phyloP scores from a whole-genome alignment of 345 rosid species.

The Trapa incisa region DNA sequence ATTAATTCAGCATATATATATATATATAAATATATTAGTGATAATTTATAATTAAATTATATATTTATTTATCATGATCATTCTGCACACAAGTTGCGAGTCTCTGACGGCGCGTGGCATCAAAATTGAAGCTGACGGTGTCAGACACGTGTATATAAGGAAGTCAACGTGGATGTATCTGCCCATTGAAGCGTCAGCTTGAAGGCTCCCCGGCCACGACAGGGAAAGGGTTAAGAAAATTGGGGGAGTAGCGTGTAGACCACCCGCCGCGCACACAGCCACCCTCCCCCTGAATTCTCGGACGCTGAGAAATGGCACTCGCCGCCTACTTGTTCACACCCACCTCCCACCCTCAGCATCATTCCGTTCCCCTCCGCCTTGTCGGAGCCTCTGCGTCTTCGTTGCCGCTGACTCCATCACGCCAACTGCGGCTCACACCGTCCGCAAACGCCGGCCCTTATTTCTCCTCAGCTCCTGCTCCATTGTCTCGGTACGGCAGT shows the following conservation, averaged over 20 bases:
- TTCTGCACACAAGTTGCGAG: background rate
- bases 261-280: too few species aligned
- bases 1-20: too few species aligned
- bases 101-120: background rate
- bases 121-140: background rate
- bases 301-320: conserved; percentile 16
- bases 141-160: background rate
- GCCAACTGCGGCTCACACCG: background rate
- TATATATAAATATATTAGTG: too few species aligned
- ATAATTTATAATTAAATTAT: too few species aligned
- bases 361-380: background rate
- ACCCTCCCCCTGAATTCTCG: too few species aligned
- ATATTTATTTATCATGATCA: too few species aligned
- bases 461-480: background rate
- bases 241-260: too few species aligned
- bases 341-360: conserved; percentile 8
- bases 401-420: conserved; percentile 1
- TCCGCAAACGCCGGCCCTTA: background rate
- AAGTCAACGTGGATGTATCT: background rate
- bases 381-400: conserved; percentile 2
- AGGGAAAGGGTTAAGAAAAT: background rate
- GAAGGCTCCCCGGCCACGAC: background rate
- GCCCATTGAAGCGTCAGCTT: background rate
- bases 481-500: background rate
- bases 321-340: conserved; percentile 14